Evolutionary conservation across 257 asterid species (phyloP), one percentile per base, ranked within the genome.

Genomic region (Rhazya stricta): DNA sequence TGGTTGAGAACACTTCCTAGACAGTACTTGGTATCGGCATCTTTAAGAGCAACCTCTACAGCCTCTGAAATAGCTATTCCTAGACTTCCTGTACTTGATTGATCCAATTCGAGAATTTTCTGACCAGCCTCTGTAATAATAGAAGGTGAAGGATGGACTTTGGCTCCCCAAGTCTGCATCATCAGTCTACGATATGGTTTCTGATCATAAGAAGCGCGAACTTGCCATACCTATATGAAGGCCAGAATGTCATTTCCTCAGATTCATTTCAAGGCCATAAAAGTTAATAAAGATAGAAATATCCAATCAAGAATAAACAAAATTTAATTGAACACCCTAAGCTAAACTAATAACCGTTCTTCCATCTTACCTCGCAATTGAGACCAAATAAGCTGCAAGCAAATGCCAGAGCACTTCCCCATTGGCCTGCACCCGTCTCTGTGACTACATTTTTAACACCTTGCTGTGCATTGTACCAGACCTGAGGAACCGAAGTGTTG

Each of bases 111-210:
- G 23, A 92, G 97, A 27, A 94, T 80, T 58, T 76, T 77, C 42
- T 82, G 83, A 69, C 97, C 99, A 1, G 93, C 74, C 84, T 90
- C 90, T 0, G 97, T 94, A 43, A 90, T 25, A 23, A 0, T 76
- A 27, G 98, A 94, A 57, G 99, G 97, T 16, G 99, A 94, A 63
- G 97, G 96, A 79, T 94, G 97, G n/a, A 92, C 97, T 80, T 83
- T 85, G 15, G 97, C 99, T 13, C 97, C 99, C 96, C 97, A 94
- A 0, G 97, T 94, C 79, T 94, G 89, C 97, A 92, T 94, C 97
- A 94, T 94, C 73, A 94, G 78, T 71, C 79, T 90, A n/a, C 99
- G 93, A 48, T 94, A 94, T 27, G 99, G 99, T 78, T 94, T 94
- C 72, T 92, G 95, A 82, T 94, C 96, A 56, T 86, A 94, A 0